Percentiles rank a stretch among this genome's conserved stretches.
Conservation (phyloP, 2,329 filamentous ascomycete species). For the Alternaria sp. region DNA sequence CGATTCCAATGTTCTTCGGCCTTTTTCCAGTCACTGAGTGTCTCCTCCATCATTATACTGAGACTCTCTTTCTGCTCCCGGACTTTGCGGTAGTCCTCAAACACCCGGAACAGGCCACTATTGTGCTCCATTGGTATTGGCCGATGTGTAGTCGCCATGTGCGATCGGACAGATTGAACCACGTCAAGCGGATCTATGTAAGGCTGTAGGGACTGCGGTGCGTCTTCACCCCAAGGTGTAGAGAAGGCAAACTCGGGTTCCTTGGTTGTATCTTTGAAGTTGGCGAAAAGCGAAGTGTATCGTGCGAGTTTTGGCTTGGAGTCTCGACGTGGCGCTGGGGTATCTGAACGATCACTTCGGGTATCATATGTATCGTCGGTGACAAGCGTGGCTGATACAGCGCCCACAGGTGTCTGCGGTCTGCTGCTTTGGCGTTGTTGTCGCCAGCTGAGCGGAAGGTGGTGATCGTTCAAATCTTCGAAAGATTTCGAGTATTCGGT, state of each 20-base stretch:
- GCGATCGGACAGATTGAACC: constrained; percentile 38
- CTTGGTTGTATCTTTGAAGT: constrained; percentile 31
- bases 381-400: constrained; percentile 22
- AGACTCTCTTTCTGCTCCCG: constrained; percentile 46
- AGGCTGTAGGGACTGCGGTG: constrained; percentile 19
- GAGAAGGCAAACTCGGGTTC: constrained; percentile 36
- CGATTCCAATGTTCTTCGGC: constrained; percentile 45
- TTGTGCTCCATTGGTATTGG: constrained; percentile 45
- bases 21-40: constrained; percentile 32
- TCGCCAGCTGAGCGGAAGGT: constrained; percentile 31
- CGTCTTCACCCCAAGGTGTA: constrained; percentile 39
- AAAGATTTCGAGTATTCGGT: constrained; percentile 9
- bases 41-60: constrained; percentile 37
- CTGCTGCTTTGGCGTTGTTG: constrained; percentile 34
- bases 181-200: constrained; percentile 36
- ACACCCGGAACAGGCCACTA: constrained; percentile 52
- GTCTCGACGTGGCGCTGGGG: constrained; percentile 40
- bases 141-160: constrained; percentile 31
- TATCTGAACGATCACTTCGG: constrained; percentile 41
- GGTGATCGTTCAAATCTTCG: constrained; percentile 28
- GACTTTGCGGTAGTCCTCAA: constrained; percentile 52
- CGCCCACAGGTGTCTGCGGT: constrained; percentile 30
- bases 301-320: constrained; percentile 52
- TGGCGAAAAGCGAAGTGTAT: constrained; percentile 49
- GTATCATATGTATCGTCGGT: constrained; percentile 37